phyloP scores from a whole-genome alignment of 306 rosid genomes.

The Inga leiocalycina region DNA sequence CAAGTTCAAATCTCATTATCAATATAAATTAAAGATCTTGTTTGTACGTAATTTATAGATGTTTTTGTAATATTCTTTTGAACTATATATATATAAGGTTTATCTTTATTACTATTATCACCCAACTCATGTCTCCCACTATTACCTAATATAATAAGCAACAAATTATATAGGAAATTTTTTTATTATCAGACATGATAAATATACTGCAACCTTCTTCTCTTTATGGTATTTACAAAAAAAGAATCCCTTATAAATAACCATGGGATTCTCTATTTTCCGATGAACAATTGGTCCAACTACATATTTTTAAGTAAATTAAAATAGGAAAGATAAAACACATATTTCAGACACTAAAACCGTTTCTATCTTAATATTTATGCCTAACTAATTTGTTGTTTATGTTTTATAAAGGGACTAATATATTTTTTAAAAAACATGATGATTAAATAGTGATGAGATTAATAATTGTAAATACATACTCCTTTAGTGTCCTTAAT shows the following conservation, averaged over 20 bases:
- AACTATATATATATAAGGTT: no score
- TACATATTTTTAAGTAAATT: neutral
- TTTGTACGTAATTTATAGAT: no score
- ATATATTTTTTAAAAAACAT: neutral
- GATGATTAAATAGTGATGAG: neutral
- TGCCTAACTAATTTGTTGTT: neutral
- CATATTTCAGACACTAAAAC: neutral
- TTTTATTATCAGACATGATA: no score
- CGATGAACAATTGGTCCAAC: neutral
- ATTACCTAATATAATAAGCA: no score
- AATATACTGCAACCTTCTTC: neutral
- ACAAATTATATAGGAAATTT: no score
- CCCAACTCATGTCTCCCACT: neutral
- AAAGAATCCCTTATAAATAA: neutral
- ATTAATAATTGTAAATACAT: no score
- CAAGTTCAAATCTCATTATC: neutral
- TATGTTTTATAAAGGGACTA: no score
- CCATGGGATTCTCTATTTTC: neutral
- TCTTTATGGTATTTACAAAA: neutral
- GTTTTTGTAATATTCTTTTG: no score
- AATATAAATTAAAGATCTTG: no score
- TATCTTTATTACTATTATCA: no score
- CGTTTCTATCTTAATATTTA: neutral
- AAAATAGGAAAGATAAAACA: no score
- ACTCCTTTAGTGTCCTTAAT: no score